Base-by-base conservation (phyloP, 73 alveolate species). In the Uronychia setigera region DNA sequence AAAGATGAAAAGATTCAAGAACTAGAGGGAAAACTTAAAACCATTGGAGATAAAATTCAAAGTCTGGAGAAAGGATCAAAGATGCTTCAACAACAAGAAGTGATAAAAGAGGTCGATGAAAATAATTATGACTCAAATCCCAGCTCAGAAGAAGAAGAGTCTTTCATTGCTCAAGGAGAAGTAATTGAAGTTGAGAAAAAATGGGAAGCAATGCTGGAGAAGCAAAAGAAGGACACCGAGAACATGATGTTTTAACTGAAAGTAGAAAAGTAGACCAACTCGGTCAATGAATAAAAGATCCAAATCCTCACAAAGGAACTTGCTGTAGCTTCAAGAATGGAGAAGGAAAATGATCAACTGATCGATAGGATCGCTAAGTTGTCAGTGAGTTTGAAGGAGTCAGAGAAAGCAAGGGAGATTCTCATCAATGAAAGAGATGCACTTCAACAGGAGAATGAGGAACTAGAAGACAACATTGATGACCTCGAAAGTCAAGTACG, bases 1-100 rank as follows among this genome's bases (percentile, higher is more conserved):
- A 58, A 58, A 83, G 58, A 60, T 29, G 58, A 75, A 31, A 75
- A 87, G 78, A 78, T 82, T 13, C 57, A 78, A 77, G 86, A 80
- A 5, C 81, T 88, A 1, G 91, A 82, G 28, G 76, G 78, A 32
- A 77, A 31, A 32, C 46, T 81, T 32, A 75, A 60, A 34, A 67
- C 76, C 59, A 35, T 76, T 25, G 14, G n/a, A 19, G 30, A 81
- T 60, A 87, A 87, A 85, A 60, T 80, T 27, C 30, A 80, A 1
- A 75, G 74, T 9, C 32, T 87, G 74, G 78, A 81, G 77, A 79
- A 81, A 31, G 59, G 59, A 0, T n/a, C 80, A 32, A 67, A 67
- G 80, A 67, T 26, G 80, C 19, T 5, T 14, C 5, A 27, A 31
- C 5, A 27, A 14, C 19, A 31, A 5, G 82, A 26, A 28, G 59